These are phyloP conservation scores for Sordariomycetes sp. DNA, from an alignment of 2,329 filamentous ascomycete genomes.

Conservation along the genomic window DNA sequence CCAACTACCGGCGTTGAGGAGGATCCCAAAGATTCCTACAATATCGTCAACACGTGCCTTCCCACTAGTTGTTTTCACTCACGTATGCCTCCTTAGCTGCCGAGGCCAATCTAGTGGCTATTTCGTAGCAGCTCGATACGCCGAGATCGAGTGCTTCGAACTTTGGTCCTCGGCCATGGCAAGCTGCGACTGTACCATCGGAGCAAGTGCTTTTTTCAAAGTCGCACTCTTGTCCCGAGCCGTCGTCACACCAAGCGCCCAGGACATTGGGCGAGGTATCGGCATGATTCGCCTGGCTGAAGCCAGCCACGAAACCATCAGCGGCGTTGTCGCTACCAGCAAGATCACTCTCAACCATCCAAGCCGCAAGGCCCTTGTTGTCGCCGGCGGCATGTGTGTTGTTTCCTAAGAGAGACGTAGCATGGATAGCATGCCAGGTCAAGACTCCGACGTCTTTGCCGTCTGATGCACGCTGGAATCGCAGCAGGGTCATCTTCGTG, in stretches of 20 bases:
- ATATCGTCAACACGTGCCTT: not conserved
- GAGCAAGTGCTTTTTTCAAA: conserved; percentile 78
- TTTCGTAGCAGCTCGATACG: conserved; percentile 65
- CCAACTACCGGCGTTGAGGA: conserved; percentile 45
- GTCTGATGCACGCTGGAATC: conserved; percentile 66
- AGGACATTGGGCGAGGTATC: conserved; percentile 85
- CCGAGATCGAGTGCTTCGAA: conserved; percentile 63
- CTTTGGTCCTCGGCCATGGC: conserved; percentile 64
- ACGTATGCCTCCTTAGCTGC: conserved; percentile 40
- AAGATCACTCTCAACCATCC: conserved; percentile 68
- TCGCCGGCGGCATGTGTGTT: conserved; percentile 90
- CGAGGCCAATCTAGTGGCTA: conserved; percentile 62
- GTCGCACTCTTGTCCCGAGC: conserved; percentile 60
- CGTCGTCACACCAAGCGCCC: conserved; percentile 85
- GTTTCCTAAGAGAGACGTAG: conserved; percentile 83
- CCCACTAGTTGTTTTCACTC: conserved; percentile 8
- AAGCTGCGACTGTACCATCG: conserved; percentile 58
- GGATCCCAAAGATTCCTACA: conserved; percentile 43
- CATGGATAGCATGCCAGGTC: conserved; percentile 89
- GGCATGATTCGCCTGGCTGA: conserved; percentile 84
- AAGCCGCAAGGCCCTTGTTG: conserved; percentile 90
- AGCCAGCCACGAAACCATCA: conserved; percentile 74
- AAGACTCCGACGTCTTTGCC: conserved; percentile 70
- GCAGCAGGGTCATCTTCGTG: conserved; percentile 63
- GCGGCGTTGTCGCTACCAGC: conserved; percentile 43